Percentiles rank a stretch among this genome's conserved stretches.
phyloP scores from a whole-genome alignment of 169 alveolate species.

The Cryptosporidium meleagridis region DNA sequence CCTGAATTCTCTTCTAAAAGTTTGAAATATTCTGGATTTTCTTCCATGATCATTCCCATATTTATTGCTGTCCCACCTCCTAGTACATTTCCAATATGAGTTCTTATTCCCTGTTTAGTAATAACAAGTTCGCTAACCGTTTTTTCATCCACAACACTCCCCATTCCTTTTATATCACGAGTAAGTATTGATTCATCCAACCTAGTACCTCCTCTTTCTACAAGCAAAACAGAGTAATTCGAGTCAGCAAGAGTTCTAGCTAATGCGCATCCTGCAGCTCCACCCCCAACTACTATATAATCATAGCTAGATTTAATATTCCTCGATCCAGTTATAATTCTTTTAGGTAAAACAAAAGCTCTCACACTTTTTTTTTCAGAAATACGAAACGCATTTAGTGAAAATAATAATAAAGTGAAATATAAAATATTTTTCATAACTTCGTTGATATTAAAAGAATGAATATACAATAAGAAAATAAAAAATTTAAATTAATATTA shows the following conservation, averaged over 20 bases:
- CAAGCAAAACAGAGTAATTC: constrained; percentile 75
- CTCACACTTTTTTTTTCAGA: background rate
- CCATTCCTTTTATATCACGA: constrained; percentile 77
- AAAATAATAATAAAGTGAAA: background rate
- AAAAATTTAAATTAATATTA: background rate
- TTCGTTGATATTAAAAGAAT: background rate
- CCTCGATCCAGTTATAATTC: background rate
- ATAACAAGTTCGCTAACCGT: constrained; percentile 77
- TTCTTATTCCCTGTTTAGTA: constrained; percentile 79
- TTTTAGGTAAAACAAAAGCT: constrained; percentile 2
- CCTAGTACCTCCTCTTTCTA: constrained; percentile 81
- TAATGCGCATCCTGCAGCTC: constrained; percentile 82
- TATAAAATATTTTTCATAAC: background rate
- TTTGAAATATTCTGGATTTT: constrained; percentile 74
- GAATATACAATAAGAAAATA: background rate
- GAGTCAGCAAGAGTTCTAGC: constrained; percentile 80
- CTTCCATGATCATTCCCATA: constrained; percentile 81
- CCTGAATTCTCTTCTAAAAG: constrained; percentile 71
- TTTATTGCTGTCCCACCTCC: constrained; percentile 84
- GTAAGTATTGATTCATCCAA: constrained; percentile 74
- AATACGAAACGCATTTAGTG: background rate
- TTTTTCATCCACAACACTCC: constrained; percentile 79
- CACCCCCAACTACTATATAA: constrained; percentile 81
- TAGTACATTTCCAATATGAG: constrained; percentile 79
- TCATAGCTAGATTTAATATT: constrained; percentile 68